A percentile compares a stretch with the other conserved stretches of the same genome.
Conservation (phyloP, 495 filamentous ascomycete species). For the Oleoguttula mirabilis region DNA sequence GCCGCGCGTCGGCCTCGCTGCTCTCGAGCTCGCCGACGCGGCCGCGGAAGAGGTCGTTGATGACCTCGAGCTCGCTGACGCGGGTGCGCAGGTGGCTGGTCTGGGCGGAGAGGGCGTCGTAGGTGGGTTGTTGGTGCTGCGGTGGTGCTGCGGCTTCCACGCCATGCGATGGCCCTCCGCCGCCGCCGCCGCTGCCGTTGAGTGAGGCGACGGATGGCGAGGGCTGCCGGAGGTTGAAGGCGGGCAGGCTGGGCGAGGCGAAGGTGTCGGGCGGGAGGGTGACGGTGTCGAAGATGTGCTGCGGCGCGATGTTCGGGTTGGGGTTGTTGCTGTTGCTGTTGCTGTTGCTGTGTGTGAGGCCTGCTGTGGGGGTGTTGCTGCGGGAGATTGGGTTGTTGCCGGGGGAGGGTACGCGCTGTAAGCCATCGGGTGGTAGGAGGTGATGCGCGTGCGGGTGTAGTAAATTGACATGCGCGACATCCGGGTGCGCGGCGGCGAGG, state of each 20-base stretch:
- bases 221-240: slow-evolving; percentile 44
- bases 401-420: slow-evolving; percentile 20
- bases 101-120: slow-evolving; percentile 32
- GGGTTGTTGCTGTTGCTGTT: no score
- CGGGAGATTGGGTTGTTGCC: slow-evolving; percentile 81
- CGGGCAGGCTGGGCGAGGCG: slow-evolving; percentile 45
- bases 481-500: slow-evolving; percentile 44
- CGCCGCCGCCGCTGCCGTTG: slow-evolving; percentile 44
- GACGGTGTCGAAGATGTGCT: slow-evolving; percentile 66
- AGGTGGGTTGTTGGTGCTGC: no score
- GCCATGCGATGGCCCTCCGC: no score
- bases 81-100: slow-evolving; percentile 29
- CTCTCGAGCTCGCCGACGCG: slow-evolving; percentile 77
- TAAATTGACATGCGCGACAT: slow-evolving; percentile 25
- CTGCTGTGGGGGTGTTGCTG: slow-evolving; percentile 72
- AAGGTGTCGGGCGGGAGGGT: slow-evolving; percentile 52
- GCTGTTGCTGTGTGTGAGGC: slow-evolving; percentile 7
- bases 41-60: slow-evolving; percentile 87
- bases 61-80: slow-evolving; percentile 69
- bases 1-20: slow-evolving; percentile 54
- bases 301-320: slow-evolving; percentile 55
- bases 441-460: not conserved
- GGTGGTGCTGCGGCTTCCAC: slow-evolving; percentile 50
- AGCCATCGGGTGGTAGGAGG: not conserved
- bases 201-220: slow-evolving; percentile 54